phyloP scores from a whole-genome alignment of 1,139 yeast species.

The Yamadazyma atmosphaerica region DNA sequence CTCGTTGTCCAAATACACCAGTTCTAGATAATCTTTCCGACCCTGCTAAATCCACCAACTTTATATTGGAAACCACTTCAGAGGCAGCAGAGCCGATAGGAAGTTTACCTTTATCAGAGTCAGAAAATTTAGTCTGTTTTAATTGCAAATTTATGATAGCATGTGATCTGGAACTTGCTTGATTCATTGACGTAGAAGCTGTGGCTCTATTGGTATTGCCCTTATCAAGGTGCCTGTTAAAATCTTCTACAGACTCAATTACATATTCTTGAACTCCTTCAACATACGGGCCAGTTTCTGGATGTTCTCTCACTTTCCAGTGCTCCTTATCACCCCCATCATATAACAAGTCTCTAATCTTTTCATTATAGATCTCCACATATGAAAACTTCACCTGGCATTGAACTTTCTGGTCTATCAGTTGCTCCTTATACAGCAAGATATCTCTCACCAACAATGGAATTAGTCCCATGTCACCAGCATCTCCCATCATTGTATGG shows the following conservation, averaged over 20 bases:
- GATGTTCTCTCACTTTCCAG: conserved; percentile 59
- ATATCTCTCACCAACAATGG: conserved; percentile 59
- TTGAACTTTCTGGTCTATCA: conserved; percentile 41
- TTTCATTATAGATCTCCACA: conserved; percentile 74
- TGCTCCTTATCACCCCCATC: conserved; percentile 23
- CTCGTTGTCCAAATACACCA: conserved; percentile 58
- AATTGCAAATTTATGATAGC: conserved; percentile 69
- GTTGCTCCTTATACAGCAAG: conserved; percentile 42
- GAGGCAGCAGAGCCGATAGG: conserved; percentile 52
- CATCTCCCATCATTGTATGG: conserved; percentile 69
- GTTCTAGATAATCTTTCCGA: conserved; percentile 69
- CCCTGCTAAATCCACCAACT: conserved; percentile 81
- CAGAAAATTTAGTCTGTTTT: conserved; percentile 50
- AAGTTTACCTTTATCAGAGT: conserved; percentile 14
- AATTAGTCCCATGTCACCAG: conserved; percentile 55
- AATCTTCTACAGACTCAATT: conserved; percentile 46
- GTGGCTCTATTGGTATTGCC: conserved; percentile 61
- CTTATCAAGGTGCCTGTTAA: conserved; percentile 36
- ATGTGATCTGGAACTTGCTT: conserved; percentile 72
- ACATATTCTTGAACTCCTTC: conserved; percentile 55
- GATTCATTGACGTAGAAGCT: conserved; percentile 70
- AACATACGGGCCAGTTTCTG: conserved; percentile 67
- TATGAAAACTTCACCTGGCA: conserved; percentile 61
- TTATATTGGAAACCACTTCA: conserved; percentile 55
- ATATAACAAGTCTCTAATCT: conserved; percentile 56